Conservation (phyloP, 257 asterid species). For the Euphrasia confusa region DNA sequence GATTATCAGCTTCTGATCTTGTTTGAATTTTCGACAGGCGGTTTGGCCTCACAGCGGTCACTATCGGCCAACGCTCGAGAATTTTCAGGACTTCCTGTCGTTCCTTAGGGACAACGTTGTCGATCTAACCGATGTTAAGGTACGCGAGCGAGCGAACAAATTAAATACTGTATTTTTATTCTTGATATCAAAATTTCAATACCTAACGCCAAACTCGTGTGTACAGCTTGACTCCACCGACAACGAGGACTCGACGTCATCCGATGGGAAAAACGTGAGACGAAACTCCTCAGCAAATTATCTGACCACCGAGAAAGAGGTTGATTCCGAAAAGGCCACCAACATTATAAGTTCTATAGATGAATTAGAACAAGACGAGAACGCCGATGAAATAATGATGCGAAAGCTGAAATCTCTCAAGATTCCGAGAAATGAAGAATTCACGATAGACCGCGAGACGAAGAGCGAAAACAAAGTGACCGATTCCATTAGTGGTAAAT, state of each 20-base stretch:
- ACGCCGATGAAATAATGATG: conserved; percentile 20
- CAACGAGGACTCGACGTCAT: conserved; percentile 42
- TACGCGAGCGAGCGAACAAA: conserved; percentile 13
- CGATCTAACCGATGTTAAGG: conserved; percentile 70
- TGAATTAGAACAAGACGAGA: conserved; percentile 20
- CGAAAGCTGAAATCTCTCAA: conserved; percentile 40
- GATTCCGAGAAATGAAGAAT: conserved; percentile 48
- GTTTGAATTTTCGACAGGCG: conserved; percentile 44
- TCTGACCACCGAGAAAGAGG: conserved; percentile 29
- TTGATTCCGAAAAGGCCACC: conserved; percentile 3
- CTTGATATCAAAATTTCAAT: not conserved
- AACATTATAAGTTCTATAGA: not conserved
- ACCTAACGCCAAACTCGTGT: not conserved
- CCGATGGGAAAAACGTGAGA: conserved; percentile 38
- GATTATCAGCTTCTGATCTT: too few relatives aligned
- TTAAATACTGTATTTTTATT: not conserved
- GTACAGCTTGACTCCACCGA: conserved; percentile 57
- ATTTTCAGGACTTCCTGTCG: conserved; percentile 63
- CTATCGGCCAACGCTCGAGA: conserved; percentile 81
- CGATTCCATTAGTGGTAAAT: conserved; percentile 13
- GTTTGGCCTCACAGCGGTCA: conserved; percentile 99
- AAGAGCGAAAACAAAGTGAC: conserved; percentile 22
- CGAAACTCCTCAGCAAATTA: conserved; percentile 65
- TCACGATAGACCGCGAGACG: too few relatives aligned
- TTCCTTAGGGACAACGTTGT: conserved; percentile 62